Conservation (phyloP, 2,329 filamentous ascomycete species). For the Botrytis elliptica region DNA sequence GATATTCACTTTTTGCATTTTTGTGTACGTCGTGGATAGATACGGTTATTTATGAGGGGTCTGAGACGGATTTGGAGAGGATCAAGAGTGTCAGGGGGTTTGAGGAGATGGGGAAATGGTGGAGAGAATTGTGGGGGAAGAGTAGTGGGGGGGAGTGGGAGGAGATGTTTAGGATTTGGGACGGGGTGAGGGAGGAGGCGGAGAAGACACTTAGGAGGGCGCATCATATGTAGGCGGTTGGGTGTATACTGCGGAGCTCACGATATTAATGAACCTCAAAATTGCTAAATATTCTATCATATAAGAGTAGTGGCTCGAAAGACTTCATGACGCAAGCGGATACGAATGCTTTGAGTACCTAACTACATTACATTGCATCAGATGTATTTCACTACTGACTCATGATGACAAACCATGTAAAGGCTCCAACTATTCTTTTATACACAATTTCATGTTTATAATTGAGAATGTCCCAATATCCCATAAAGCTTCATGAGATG, state of each 20-base stretch:
- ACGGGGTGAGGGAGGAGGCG: too few species aligned
- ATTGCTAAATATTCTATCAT: fast-evolving
- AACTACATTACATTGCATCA: not conserved
- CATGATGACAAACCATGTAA: too few species aligned
- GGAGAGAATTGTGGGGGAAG: not conserved
- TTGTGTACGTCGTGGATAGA: not conserved
- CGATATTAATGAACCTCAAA: not conserved
- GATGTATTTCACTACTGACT: too few species aligned
- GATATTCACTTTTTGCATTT: not conserved
- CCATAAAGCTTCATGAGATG: fast-evolving
- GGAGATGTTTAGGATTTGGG: not conserved
- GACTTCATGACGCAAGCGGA: not conserved
- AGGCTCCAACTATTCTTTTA: too few species aligned
- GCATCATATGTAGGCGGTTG: not conserved
- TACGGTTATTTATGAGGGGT: not conserved
- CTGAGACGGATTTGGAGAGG: not conserved
- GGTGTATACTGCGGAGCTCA: not conserved
- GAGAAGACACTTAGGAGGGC: too few species aligned
- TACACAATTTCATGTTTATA: not conserved
- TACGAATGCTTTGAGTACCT: not conserved
- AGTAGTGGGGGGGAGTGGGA: not conserved
- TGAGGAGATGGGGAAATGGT: not conserved
- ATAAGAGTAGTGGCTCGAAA: fast-evolving
- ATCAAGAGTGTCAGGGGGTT: not conserved
- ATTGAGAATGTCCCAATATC: fast-evolving